Conservation (phyloP, 257 asterid genomes). For the Knoxia roxburghii region DNA sequence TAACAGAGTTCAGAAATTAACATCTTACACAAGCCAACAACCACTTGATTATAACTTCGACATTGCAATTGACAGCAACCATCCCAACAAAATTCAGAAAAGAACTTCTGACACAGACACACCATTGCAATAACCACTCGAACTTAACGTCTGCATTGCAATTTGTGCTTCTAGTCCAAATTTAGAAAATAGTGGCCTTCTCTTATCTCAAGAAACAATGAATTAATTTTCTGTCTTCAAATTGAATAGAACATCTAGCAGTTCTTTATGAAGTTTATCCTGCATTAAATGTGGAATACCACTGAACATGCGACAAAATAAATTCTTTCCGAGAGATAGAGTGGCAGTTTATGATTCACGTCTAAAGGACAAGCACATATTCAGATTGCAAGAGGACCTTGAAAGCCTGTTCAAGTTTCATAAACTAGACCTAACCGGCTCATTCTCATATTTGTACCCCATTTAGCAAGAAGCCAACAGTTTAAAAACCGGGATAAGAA, state of each 20-base stretch:
- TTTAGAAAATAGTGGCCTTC: background rate
- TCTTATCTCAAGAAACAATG: background rate
- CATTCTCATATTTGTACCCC: background rate
- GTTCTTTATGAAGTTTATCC: background rate
- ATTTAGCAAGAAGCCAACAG: background rate
- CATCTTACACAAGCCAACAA: no score
- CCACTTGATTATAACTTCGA: no score
- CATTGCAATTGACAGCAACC: no score
- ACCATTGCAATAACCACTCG: background rate
- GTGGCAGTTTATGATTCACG: background rate
- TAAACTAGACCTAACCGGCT: background rate
- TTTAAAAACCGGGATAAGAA: background rate
- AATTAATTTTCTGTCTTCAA: slow-evolving; percentile 2
- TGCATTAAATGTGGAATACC: slow-evolving; percentile 1
- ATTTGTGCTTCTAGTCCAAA: no score
- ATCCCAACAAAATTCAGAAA: background rate
- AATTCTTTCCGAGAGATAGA: background rate
- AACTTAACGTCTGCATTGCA: background rate
- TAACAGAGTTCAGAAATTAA: background rate
- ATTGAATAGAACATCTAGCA: background rate
- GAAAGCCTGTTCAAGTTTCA: background rate
- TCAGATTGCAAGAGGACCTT: background rate
- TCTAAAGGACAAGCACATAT: background rate
- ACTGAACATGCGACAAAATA: background rate
- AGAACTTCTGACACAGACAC: background rate